Evolutionary conservation across 495 filamentous ascomycete genomes (phyloP), one percentile per base, ranked within the genome.

Genomic region (Lasiosphaeria ovina): DNA sequence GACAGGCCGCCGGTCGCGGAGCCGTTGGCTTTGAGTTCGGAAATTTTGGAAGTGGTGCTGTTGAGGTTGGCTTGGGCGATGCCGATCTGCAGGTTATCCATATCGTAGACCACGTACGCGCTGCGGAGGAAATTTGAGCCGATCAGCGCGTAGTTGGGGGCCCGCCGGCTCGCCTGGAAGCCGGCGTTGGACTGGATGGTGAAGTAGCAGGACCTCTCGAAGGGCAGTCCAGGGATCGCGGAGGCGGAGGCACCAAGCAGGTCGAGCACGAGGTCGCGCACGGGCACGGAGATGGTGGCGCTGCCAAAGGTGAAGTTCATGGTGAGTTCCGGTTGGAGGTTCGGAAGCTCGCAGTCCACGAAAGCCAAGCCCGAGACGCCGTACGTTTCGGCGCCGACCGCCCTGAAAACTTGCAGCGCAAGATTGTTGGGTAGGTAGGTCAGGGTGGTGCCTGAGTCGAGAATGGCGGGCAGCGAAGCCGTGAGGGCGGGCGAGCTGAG

Each of bases 71-170:
- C 92, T 67, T 92, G 90, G 6, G 91, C 94, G 32, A 98, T 74
- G 14, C 85, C 89, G 60, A 98, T 90, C 75, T 93, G 79, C 72
- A 93, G 87, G 70, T 93, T 92, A 11, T 76, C 76, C 9, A 97
- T 79, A 65, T 97, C 93, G 69, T 94, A 97, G 0, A 98, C 94
- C 34, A 97, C 90, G 67, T 98, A 98, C 3, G 93, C 91, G 58
- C 86, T 89, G 54, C 94, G 87, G 16, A 98, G 77, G 77, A 98
- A 98, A 2, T 92, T 97, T 72, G 97, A 93, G 33, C 94, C 94
- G 1, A 84, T 76, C 2, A 83, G 69, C 40, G 74, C 72, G 48
- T 70, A 75, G 35, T 65, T 62, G 53, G n/a, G 34, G 31, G 56
- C 51, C 9, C 57, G 55, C 36, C 24, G 32, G 40, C 44, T 45